Conservation (phyloP, 169 alveolate genomes). For the Babesia divergens region DNA sequence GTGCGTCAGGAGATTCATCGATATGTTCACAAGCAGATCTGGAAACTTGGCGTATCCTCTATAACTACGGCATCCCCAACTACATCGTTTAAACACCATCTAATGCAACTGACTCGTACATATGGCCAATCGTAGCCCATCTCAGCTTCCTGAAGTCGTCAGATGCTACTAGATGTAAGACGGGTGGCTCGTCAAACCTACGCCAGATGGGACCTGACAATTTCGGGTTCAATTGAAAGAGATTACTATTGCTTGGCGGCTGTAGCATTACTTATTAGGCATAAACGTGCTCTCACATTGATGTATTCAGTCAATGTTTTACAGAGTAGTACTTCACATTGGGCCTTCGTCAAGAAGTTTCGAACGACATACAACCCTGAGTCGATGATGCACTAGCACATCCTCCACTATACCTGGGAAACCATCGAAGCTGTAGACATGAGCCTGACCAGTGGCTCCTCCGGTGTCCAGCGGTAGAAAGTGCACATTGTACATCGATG, state of each 20-base stretch:
- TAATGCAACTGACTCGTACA: constrained; percentile 40
- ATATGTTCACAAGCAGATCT: constrained; percentile 8
- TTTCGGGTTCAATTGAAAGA: constrained; percentile 17
- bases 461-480: constrained; percentile 1
- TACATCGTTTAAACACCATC: background rate
- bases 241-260: constrained; percentile 68
- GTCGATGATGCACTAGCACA: background rate
- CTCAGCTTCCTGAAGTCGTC: constrained; percentile 25
- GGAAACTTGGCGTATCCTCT: constrained; percentile 47
- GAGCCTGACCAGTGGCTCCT: background rate
- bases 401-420: constrained; percentile 33
- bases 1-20: constrained; percentile 18
- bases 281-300: constrained; percentile 14
- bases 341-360: constrained; percentile 45
- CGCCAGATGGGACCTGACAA: constrained; percentile 52
- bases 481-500: constrained; percentile 39
- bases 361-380: constrained; percentile 39
- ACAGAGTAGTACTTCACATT: constrained; percentile 19
- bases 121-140: constrained; percentile 67
- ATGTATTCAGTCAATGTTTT: constrained; percentile 50
- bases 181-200: background rate
- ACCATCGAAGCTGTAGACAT: constrained; percentile 53
- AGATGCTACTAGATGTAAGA: constrained; percentile 1
- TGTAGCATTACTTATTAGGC: background rate
- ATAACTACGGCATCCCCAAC: constrained; percentile 55